phyloP scores from a whole-genome alignment of 2,329 filamentous ascomycete genomes.

The Calcarisporium arbuscula region DNA sequence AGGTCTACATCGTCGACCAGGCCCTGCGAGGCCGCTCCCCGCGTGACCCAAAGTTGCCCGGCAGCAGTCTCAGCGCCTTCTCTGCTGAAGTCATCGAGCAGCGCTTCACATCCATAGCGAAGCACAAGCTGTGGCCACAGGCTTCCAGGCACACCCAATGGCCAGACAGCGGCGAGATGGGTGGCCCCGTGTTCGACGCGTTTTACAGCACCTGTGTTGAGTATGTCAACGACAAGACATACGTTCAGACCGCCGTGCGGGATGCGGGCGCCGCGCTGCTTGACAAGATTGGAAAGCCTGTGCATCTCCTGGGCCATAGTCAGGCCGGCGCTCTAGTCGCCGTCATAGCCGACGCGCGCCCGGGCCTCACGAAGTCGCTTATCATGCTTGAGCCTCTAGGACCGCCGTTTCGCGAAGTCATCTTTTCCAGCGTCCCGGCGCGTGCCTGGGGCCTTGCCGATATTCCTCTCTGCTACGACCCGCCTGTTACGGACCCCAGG shows the following conservation, averaged over 20 bases:
- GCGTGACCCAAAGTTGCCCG: conserved; percentile 23
- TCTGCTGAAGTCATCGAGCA: conserved; percentile 28
- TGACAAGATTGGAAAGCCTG: conserved; percentile 34
- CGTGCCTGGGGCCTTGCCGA: conserved; percentile 40
- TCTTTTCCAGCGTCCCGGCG: conserved; percentile 26
- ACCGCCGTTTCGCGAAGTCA: conserved; percentile 38
- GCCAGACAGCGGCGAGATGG: conserved; percentile 32
- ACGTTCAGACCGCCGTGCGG: conserved; percentile 30
- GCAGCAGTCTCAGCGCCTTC: conserved; percentile 20
- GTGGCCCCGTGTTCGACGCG: conserved; percentile 33
- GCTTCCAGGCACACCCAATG: conserved; percentile 35
- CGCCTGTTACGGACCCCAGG: conserved; percentile 29
- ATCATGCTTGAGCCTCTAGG: conserved; percentile 40
- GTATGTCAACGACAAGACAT: conserved; percentile 24
- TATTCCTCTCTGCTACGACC: conserved; percentile 41
- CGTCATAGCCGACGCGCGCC: conserved; percentile 34
- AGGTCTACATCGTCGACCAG: conserved; percentile 41
- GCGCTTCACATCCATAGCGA: conserved; percentile 29
- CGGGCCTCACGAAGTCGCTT: conserved; percentile 32
- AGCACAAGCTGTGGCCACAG: conserved; percentile 31
- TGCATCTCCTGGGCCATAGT: conserved; percentile 37
- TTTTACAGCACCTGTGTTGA: conserved; percentile 34
- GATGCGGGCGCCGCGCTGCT: conserved; percentile 34
- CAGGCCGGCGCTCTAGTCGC: conserved; percentile 37
- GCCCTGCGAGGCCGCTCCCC: conserved; percentile 38